Percentiles rank a stretch among this genome's conserved stretches.
These are phyloP conservation scores for Calvatia gigantea DNA, from an alignment of 768 basidiomycete species.

Conservation along the genomic window DNA sequence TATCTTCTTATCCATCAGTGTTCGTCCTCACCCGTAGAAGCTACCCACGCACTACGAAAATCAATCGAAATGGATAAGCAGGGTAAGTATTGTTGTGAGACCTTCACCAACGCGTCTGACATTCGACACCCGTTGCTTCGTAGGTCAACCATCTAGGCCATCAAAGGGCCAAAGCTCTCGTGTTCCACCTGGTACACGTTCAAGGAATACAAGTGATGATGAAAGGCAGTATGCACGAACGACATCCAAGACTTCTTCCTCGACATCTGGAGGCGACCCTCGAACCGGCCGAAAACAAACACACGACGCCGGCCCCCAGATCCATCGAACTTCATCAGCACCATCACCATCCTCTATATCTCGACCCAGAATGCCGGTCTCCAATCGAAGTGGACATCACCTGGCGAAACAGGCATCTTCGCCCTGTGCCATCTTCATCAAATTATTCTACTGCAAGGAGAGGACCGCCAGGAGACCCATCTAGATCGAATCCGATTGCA, in stretches of 20 bases:
- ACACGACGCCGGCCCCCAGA: too few species aligned
- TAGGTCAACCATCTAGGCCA: background rate
- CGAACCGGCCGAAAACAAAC: background rate
- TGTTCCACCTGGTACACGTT: background rate
- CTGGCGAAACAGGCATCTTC: background rate
- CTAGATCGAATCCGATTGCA: background rate
- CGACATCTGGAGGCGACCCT: background rate
- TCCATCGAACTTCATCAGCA: background rate
- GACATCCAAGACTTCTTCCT: background rate
- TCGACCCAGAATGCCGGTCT: background rate
- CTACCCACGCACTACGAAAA: background rate
- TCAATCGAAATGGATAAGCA: background rate
- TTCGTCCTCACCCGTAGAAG: background rate
- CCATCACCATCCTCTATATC: background rate
- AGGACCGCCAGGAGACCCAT: background rate
- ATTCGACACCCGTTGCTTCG: background rate
- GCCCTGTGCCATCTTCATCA: background rate
- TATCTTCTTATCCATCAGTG: background rate
- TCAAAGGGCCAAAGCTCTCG: background rate
- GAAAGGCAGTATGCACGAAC: slow-evolving; percentile 2
- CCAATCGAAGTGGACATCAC: background rate
- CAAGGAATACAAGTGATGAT: background rate
- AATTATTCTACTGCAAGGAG: background rate
- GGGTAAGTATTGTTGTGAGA: background rate
- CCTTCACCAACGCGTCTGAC: background rate